Evolutionary conservation across 306 rosid species (phyloP).

Genomic region (Medicago lupulina): DNA sequence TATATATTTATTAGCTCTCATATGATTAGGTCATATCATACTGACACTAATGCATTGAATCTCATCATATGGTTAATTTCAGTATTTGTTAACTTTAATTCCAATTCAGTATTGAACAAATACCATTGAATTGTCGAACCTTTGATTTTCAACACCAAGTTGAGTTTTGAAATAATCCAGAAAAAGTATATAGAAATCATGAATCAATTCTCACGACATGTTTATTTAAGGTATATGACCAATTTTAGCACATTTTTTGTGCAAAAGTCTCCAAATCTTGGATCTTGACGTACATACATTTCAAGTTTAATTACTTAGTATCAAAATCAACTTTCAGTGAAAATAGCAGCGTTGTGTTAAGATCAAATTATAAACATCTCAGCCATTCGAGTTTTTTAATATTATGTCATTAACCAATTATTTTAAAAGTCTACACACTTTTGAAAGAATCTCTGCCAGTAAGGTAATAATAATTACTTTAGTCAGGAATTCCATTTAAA

Average conservation of each 20-base stretch:
- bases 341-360: neutral
- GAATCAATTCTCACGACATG: neutral
- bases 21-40: neutral
- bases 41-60: neutral
- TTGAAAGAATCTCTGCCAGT: neutral
- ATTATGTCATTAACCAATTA: neutral
- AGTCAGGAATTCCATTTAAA: conserved; percentile 1
- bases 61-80: neutral
- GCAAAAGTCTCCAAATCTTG: neutral
- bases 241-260: too few species aligned
- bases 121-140: conserved; percentile 2
- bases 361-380: neutral
- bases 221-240: neutral
- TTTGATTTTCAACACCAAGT: neutral
- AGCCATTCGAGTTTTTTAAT: neutral
- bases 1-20: conserved; percentile 26
- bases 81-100: conserved; percentile 14
- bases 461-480: neutral
- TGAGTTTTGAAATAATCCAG: conserved; percentile 15
- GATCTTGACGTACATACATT: neutral
- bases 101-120: conserved; percentile 11
- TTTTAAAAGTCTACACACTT: neutral
- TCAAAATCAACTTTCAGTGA: neutral
- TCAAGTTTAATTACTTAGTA: neutral
- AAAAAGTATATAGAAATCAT: neutral